Conservation (phyloP, 2,329 filamentous ascomycete genomes). For the Myriosclerotinia scirpicola region DNA sequence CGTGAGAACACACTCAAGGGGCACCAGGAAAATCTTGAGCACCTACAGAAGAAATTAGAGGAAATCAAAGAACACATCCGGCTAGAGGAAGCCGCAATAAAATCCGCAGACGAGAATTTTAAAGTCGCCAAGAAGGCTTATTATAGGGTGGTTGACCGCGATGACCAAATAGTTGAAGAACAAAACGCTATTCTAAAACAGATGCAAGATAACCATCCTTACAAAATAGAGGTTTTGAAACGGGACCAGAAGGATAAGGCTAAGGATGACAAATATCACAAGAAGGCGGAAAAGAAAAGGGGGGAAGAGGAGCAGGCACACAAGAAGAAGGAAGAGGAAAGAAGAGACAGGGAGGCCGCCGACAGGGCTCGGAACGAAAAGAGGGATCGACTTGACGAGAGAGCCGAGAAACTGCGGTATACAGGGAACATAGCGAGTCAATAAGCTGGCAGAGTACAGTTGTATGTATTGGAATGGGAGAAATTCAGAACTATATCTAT, state of each 20-base stretch:
- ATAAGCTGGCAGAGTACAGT: neutral
- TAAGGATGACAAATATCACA: neutral
- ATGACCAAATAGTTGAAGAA: neutral
- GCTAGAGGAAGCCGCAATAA: neutral
- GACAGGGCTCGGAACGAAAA: neutral
- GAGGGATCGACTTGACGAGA: neutral
- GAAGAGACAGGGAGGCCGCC: neutral
- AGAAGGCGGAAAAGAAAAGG: neutral
- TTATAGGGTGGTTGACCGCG: neutral
- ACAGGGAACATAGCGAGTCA: neutral
- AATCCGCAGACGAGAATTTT: neutral
- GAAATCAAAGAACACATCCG: neutral
- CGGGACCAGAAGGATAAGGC: neutral
- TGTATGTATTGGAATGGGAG: neutral
- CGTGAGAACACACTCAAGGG: neutral
- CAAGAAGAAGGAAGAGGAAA: neutral
- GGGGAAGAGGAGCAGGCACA: neutral
- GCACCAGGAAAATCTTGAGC: too few relatives aligned
- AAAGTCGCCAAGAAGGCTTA: neutral
- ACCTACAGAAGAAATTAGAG: neutral
- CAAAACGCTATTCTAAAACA: neutral
- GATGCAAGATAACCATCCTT: neutral
- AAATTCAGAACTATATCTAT: neutral
- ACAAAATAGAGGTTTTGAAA: slow-evolving; percentile 4
- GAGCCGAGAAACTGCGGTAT: neutral